Conservation (phyloP, 1,284 basidiomycete species). For the Puccinia triticina region DNA sequence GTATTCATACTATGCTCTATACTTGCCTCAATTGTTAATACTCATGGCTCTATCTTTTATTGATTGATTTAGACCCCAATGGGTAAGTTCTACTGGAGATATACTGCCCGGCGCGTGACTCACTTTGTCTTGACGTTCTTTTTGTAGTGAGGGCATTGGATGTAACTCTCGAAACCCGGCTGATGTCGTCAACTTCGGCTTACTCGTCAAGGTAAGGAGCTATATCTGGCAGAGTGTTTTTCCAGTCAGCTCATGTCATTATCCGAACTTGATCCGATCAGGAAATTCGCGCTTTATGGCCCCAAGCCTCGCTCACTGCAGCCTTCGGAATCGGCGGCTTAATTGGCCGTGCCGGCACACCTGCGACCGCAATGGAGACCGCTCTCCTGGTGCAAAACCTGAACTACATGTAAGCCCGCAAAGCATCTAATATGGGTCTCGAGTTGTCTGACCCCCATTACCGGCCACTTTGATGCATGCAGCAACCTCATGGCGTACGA, state of each 20-base stretch:
- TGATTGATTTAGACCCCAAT: constrained; percentile 31
- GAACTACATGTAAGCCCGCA: constrained; percentile 7
- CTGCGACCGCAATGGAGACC: constrained; percentile 16
- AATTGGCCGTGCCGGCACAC: constrained; percentile 11
- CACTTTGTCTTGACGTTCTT: no score
- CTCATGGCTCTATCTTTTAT: background rate
- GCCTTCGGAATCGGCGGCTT: constrained; percentile 14
- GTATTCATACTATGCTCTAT: background rate
- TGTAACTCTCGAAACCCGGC: constrained; percentile 27
- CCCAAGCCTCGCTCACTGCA: background rate
- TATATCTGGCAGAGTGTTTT: background rate
- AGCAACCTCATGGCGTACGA: constrained; percentile 48
- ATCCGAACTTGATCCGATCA: background rate
- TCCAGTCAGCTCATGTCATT: background rate
- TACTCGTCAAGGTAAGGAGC: constrained; percentile 13
- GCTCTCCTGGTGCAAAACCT: constrained; percentile 7
- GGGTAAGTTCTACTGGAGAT: constrained; percentile 2
- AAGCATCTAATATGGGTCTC: background rate
- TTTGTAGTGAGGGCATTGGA: constrained; percentile 34
- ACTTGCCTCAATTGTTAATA: background rate
- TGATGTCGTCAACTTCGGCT: constrained; percentile 41
- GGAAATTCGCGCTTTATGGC: constrained; percentile 38
- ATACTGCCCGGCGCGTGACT: background rate
- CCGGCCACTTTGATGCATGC: background rate
- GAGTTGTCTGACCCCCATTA: no score